These are phyloP conservation scores for Thalia dealbata DNA, from an alignment of 176 grass and related monocot genomes.

Conservation along the genomic window DNA sequence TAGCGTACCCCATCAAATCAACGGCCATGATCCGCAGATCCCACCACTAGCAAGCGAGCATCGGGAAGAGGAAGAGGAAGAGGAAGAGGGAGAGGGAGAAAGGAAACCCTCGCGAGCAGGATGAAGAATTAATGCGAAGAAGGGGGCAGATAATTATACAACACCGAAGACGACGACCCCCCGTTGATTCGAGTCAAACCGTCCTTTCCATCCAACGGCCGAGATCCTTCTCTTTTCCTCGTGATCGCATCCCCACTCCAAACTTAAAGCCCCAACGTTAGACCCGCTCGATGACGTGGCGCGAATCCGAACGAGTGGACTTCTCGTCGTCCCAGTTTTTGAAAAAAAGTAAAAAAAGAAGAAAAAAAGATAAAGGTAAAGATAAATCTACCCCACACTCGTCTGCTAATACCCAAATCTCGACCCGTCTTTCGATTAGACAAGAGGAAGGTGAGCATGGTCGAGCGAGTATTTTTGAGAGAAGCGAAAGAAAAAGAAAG, in stretches of 20 bases:
- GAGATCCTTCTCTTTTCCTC: neutral
- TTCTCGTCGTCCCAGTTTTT: neutral
- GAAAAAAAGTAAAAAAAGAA: neutral
- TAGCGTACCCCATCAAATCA: slow-evolving; percentile 3
- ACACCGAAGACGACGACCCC: neutral
- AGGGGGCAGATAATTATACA: neutral
- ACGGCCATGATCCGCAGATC: slow-evolving; percentile 1
- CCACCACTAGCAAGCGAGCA: neutral
- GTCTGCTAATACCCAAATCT: neutral
- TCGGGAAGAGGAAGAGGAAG: neutral
- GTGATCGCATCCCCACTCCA: neutral
- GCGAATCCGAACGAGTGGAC: neutral
- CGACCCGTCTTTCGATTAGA: neutral
- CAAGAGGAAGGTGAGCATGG: neutral
- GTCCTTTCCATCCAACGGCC: neutral
- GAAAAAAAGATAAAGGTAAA: neutral
- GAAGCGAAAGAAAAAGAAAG: neutral
- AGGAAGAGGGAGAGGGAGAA: too few species aligned
- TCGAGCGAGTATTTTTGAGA: neutral
- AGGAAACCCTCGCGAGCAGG: neutral
- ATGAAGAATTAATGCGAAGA: neutral
- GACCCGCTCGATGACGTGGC: neutral
- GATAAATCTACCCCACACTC: neutral
- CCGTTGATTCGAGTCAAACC: neutral
- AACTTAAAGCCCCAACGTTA: neutral